Percentiles rank a stretch among this genome's conserved stretches.
Evolutionary conservation across 1,284 basidiomycete species (phyloP).

Genomic region (Cutaneotrichosporon sp.): DNA sequence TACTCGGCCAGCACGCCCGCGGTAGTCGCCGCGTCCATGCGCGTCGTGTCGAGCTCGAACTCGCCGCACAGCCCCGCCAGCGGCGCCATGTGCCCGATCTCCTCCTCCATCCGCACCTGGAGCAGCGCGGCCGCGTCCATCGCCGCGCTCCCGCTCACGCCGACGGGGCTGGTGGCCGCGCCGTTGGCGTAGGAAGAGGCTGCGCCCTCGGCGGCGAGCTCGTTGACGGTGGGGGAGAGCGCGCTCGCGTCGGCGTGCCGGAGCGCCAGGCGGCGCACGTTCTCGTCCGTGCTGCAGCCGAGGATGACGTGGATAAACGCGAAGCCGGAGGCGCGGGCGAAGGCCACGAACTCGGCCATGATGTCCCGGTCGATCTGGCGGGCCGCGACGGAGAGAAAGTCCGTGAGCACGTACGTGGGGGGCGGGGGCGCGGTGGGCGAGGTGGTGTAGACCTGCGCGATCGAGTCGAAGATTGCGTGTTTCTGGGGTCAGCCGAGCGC

Average conservation of each 20-base stretch:
- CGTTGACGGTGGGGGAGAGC: too few species aligned
- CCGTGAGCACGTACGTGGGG: constrained; percentile 21
- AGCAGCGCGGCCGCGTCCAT: constrained; percentile 25
- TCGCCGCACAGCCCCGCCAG: constrained; percentile 32
- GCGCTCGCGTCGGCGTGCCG: not conserved
- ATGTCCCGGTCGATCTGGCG: constrained; percentile 19
- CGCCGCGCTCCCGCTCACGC: not conserved
- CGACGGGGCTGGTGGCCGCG: too few species aligned
- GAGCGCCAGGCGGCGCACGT: constrained; percentile 15
- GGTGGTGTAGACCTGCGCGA: constrained; percentile 10
- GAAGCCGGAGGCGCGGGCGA: constrained; percentile 16
- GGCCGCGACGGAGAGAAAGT: constrained; percentile 23
- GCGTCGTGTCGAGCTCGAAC: constrained; percentile 38
- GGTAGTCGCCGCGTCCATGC: constrained; percentile 22
- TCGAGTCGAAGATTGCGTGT: constrained; percentile 24
- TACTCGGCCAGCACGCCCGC: constrained; percentile 36
- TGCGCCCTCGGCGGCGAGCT: too few species aligned
- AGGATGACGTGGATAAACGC: constrained; percentile 36
- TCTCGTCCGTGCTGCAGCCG: constrained; percentile 25
- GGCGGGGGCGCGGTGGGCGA: constrained; percentile 17
- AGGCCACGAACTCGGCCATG: constrained; percentile 22
- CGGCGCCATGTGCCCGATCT: constrained; percentile 29
- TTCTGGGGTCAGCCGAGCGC: constrained; percentile 13
- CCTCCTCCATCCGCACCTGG: constrained; percentile 41
- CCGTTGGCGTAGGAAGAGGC: too few species aligned